Evolutionary conservation across 2,329 filamentous ascomycete genomes (phyloP), one percentile per base, ranked within the genome.

Genomic region (Aspergillus sp.): DNA sequence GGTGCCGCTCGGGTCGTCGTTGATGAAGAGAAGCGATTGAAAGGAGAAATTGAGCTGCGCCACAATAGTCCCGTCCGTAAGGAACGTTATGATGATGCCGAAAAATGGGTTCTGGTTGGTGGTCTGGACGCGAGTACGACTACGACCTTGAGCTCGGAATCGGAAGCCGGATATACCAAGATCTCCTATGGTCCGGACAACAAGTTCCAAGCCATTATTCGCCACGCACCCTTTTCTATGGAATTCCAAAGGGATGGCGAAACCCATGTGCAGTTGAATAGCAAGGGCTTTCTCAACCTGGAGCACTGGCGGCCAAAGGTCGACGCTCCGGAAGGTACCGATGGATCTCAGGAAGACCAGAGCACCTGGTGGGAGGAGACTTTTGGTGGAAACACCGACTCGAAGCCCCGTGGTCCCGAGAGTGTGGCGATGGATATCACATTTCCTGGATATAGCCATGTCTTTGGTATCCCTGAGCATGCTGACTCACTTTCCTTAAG

Each of bases 301-400:
- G 94, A 99, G 71, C 94, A 99, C 69, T 99, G 94, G 94, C 81
- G 94, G 55, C 81, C 87, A 41, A 95, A 96, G 80, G 74, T 90
- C 14, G 92, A 96, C 50, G 78, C 73, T 24, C 73, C 75, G 36
- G 83, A 85, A 51, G 80, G 76, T 51, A 76, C 72, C 57, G 65
- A 76, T 47, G 58, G 60, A 38, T 56, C 69, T 33, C 66, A 70
- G 33, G 64, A 74, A 10, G 79, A 78, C 59, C 89, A 96, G 68
- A 88, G 86, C 73, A 96, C 92, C 3, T 96, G 91, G 90, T 99
- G 94, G 94, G 94, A 99, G 6, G 94, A 99, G 76, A 84, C 82
- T 0, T 99, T 99, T 71, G 93, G 93, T 58, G 92, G 93, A 55
- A 95, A 94, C 70, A 97, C 92, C 0, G 94, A 99, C 71, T 84